Evolutionary conservation across 306 rosid species (phyloP).

Genomic region (Acacia melanoxylon): DNA sequence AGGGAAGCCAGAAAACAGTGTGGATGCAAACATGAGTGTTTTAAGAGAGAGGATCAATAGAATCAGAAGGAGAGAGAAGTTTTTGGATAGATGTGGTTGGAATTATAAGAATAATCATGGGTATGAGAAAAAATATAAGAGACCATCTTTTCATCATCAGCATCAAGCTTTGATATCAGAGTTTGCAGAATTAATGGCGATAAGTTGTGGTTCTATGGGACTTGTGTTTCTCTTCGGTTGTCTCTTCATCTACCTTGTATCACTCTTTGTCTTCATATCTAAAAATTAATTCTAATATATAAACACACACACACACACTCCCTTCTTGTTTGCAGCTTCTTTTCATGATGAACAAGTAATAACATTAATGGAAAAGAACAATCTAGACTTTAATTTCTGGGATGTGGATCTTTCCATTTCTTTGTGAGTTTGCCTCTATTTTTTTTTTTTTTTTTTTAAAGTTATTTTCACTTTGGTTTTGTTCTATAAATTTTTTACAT

Average conservation of each 20-base stretch:
- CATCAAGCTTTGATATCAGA: conserved; percentile 12
- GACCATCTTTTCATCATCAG: not conserved
- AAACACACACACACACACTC: too few relatives aligned
- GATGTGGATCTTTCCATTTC: too few relatives aligned
- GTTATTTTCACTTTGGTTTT: too few relatives aligned
- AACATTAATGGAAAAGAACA: too few relatives aligned
- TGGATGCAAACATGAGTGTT: conserved; percentile 53
- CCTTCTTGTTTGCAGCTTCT: too few relatives aligned
- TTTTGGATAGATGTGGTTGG: conserved; percentile 35
- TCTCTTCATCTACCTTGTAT: conserved; percentile 41
- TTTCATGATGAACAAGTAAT: too few relatives aligned
- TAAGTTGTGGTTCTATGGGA: conserved; percentile 45
- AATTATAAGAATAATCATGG: conserved; percentile 24
- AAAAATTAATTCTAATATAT: too few relatives aligned
- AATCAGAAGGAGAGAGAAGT: conserved; percentile 39
- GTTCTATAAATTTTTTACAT: too few relatives aligned
- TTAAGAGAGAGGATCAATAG: conserved; percentile 41
- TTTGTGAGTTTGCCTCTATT: too few relatives aligned
- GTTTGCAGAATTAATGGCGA: conserved; percentile 38
- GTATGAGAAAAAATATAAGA: conserved; percentile 21
- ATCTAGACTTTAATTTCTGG: not conserved
- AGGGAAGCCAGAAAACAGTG: conserved; percentile 47
- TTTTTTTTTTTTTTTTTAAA: too few relatives aligned
- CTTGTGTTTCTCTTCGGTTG: conserved; percentile 52
- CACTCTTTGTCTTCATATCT: conserved; percentile 31